Conservation (phyloP, 305 asterid genomes). For the Caryopteris hybrid region DNA sequence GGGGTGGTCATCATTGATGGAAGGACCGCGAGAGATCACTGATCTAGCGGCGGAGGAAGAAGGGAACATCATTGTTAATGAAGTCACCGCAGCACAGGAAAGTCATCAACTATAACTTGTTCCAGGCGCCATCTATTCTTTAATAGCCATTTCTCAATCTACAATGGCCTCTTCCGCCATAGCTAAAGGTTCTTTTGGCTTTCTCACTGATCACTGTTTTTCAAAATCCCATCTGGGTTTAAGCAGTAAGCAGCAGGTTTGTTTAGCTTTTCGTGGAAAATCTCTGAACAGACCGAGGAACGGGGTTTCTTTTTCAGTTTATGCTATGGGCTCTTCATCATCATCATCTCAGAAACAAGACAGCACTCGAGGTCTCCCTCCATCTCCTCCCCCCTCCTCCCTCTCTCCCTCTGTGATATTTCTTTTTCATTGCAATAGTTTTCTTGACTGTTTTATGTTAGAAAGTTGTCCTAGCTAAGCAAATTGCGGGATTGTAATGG, state of each 20-base stretch:
- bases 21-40: neutral
- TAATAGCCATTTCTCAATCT: neutral
- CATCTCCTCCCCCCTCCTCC: neutral
- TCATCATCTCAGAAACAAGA: constrained; percentile 66
- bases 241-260: neutral
- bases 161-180: constrained; percentile 39
- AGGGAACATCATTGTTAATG: neutral
- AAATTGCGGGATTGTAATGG: too few species aligned
- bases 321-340: constrained; percentile 79
- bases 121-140: neutral
- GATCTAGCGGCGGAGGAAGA: neutral
- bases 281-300: neutral
- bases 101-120: neutral
- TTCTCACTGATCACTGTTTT: constrained; percentile 17
- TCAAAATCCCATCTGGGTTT: constrained; percentile 32
- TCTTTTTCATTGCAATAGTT: too few species aligned
- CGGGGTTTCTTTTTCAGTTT: constrained; percentile 27
- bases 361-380: constrained; percentile 45
- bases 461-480: neutral
- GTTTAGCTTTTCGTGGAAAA: constrained; percentile 24
- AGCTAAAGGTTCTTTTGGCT: constrained; percentile 19
- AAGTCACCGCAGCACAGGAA: neutral
- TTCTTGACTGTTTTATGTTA: neutral
- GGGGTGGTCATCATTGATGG: neutral
- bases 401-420: neutral